Conservation (phyloP, 2,329 filamentous ascomycete species). For the Kalmusia sp. region DNA sequence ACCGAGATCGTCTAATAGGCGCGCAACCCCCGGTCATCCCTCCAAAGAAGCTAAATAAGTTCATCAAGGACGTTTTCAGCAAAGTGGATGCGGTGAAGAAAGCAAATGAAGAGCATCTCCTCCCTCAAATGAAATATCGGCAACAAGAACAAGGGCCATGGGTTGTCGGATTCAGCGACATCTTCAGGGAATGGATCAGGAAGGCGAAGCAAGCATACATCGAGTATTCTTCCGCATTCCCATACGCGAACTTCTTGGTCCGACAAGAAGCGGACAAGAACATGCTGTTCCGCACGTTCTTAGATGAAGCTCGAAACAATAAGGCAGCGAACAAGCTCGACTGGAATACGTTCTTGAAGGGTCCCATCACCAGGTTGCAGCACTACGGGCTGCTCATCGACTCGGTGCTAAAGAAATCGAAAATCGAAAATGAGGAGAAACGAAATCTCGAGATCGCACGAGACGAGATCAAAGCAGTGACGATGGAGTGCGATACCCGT, state of each 20-base stretch:
- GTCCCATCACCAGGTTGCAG: constrained; percentile 90
- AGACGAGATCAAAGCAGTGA: constrained; percentile 88
- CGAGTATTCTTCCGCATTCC: constrained; percentile 89
- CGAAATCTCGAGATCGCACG: constrained; percentile 82
- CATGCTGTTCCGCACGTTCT: constrained; percentile 82
- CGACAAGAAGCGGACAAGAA: constrained; percentile 86
- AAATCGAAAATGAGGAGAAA: constrained; percentile 87
- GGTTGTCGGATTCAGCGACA: constrained; percentile 92
- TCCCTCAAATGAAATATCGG: constrained; percentile 94
- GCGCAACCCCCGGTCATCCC: constrained; percentile 82
- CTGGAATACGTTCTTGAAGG: constrained; percentile 94
- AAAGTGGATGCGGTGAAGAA: constrained; percentile 87
- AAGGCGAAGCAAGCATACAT: constrained; percentile 90
- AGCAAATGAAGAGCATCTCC: constrained; percentile 89
- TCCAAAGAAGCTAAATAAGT: constrained; percentile 78
- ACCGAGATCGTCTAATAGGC: constrained; percentile 77
- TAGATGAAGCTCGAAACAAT: constrained; percentile 80
- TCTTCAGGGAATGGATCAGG: constrained; percentile 97
- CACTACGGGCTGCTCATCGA: constrained; percentile 84
- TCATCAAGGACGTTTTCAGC: constrained; percentile 86
- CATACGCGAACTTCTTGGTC: constrained; percentile 81
- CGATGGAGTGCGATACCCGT: constrained; percentile 87
- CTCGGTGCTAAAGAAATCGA: constrained; percentile 84
- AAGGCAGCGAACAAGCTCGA: constrained; percentile 82
- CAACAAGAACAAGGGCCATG: constrained; percentile 97